Percentiles rank a stretch among this genome's conserved stretches.
Conservation (phyloP, 352 stramenopile species). For the Globisporangium lucens region DNA sequence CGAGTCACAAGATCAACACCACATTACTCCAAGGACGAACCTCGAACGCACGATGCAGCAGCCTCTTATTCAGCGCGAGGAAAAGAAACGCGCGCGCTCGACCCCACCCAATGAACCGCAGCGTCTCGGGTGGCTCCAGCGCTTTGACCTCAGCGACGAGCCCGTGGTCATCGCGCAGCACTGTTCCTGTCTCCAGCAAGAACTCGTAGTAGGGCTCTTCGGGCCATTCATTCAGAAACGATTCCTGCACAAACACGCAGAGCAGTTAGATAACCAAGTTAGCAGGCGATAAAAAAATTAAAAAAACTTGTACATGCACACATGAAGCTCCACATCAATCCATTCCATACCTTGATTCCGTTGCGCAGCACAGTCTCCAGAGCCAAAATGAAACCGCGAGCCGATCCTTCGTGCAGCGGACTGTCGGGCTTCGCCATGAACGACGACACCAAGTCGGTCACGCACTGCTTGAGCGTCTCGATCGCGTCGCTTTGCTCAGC, state of each 20-base stretch:
- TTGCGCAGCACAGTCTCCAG: constrained; percentile 64
- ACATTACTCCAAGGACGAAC: not conserved
- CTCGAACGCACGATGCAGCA: constrained; percentile 75
- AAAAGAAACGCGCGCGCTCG: constrained; percentile 61
- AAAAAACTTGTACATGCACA: no score
- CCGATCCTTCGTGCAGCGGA: constrained; percentile 70
- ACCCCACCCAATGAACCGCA: constrained; percentile 63
- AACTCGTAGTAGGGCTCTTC: constrained; percentile 77
- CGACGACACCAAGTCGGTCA: constrained; percentile 68
- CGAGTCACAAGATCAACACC: not conserved
- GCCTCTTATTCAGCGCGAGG: constrained; percentile 67
- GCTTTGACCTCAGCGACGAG: constrained; percentile 55
- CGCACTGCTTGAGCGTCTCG: constrained; percentile 31
- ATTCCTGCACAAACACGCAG: constrained; percentile 26
- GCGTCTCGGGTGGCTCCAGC: constrained; percentile 27
- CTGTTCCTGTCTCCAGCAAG: constrained; percentile 49
- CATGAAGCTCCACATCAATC: not conserved
- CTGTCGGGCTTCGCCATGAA: constrained; percentile 69
- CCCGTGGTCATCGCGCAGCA: constrained; percentile 65
- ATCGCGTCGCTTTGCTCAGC: constrained; percentile 27
- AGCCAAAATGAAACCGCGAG: constrained; percentile 53
- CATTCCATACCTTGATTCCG: constrained; percentile 52
- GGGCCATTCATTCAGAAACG: constrained; percentile 46
- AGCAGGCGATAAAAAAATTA: no score
- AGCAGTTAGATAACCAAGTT: not conserved